These are phyloP conservation scores for Coemansia guatemalensis DNA, from an alignment of 192 early-diverging fungal genomes.

Conservation along the genomic window DNA sequence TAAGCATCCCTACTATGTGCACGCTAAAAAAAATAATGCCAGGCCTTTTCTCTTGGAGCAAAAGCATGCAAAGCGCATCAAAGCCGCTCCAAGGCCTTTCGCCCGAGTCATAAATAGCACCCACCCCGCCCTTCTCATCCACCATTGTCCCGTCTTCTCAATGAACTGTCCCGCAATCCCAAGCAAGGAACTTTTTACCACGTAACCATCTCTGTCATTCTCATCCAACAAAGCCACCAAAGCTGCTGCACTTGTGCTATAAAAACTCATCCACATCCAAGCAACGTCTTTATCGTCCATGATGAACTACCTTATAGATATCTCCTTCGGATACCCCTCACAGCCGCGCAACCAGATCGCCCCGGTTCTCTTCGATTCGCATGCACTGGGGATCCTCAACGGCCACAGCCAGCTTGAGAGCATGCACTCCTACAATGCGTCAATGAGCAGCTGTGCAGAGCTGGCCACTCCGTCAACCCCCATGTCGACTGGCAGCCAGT, in stretches of 20 bases:
- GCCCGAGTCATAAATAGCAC: background rate
- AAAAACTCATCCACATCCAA: background rate
- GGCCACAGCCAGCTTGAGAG: constrained; percentile 21
- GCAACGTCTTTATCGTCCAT: background rate
- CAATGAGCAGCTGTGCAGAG: constrained; percentile 3
- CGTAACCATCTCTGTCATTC: background rate
- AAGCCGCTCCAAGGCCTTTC: background rate
- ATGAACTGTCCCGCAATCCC: background rate
- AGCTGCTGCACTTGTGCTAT: background rate
- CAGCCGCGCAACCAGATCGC: constrained; percentile 28
- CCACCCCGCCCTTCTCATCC: too few species aligned
- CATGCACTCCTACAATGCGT: constrained; percentile 17
- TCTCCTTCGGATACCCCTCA: constrained; percentile 36
- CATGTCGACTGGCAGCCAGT: constrained; percentile 24
- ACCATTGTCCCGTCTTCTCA: background rate
- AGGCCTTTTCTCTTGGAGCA: background rate
- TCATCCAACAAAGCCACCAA: background rate
- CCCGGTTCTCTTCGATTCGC: constrained; percentile 27
- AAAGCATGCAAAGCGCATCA: background rate
- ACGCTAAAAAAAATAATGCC: background rate
- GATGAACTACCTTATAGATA: constrained; percentile 28
- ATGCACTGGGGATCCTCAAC: constrained; percentile 19
- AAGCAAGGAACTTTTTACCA: too few species aligned
- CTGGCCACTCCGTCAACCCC: constrained; percentile 30
- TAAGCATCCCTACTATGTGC: background rate